phyloP scores from a whole-genome alignment of 352 stramenopile genomes.

The Phytophthora crassamura region DNA sequence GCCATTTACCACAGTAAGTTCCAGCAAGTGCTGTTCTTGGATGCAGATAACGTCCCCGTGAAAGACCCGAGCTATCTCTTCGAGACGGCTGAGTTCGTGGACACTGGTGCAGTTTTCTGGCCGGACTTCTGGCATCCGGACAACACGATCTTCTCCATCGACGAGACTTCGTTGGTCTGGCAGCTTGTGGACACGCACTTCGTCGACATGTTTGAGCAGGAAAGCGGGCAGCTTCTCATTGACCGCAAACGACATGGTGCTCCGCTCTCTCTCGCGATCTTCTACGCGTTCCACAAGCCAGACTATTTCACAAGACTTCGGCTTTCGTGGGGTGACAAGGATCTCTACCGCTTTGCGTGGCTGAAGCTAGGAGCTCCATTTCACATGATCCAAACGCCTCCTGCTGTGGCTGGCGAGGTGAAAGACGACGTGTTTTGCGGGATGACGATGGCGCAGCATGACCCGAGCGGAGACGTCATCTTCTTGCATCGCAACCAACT shows the following conservation, averaged over 20 bases:
- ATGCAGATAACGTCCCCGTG: constrained; percentile 60
- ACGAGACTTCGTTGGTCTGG: constrained; percentile 41
- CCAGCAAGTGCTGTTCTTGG: constrained; percentile 56
- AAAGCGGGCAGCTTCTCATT: constrained; percentile 63
- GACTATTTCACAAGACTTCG: constrained; percentile 43
- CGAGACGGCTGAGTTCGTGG: constrained; percentile 24
- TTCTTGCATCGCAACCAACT: constrained; percentile 64
- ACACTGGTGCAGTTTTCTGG: constrained; percentile 32
- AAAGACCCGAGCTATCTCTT: constrained; percentile 60
- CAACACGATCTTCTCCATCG: constrained; percentile 31
- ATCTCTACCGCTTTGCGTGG: constrained; percentile 68
- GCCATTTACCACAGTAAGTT: constrained; percentile 54
- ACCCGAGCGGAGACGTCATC: constrained; percentile 37
- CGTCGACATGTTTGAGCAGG: constrained; percentile 73
- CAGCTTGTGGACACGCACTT: constrained; percentile 51
- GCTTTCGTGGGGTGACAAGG: constrained; percentile 62
- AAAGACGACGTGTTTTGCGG: constrained; percentile 47
- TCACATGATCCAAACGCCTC: constrained; percentile 61
- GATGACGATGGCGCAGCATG: constrained; percentile 56
- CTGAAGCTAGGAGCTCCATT: constrained; percentile 49
- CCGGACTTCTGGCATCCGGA: constrained; percentile 31
- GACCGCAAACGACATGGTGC: constrained; percentile 40
- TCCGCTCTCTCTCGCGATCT: constrained; percentile 39
- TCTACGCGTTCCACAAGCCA: constrained; percentile 50
- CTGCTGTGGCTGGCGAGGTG: constrained; percentile 42